Conservation (phyloP, 352 stramenopile genomes). For the Phytophthora multivora region DNA sequence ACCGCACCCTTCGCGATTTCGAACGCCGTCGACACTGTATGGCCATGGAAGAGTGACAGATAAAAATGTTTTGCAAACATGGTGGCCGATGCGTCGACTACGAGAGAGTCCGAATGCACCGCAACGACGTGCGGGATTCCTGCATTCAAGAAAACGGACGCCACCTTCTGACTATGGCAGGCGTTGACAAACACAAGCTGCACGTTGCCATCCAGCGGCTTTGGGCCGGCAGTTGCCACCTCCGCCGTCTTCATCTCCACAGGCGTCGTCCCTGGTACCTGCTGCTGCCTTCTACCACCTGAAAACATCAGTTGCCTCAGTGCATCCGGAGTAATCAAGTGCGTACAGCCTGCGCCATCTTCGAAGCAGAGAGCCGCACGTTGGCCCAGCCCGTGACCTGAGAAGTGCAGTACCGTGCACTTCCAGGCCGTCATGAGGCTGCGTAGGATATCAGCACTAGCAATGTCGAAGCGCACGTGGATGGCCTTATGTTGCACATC, state of each 20-base stretch:
- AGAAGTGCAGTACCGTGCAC: conserved; percentile 82
- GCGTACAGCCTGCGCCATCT: conserved; percentile 71
- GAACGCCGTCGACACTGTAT: conserved; percentile 74
- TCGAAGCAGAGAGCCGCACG: conserved; percentile 80
- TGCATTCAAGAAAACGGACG: conserved; percentile 87
- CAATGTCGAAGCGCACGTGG: conserved; percentile 79
- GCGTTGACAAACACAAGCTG: conserved; percentile 87
- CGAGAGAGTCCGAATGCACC: conserved; percentile 77
- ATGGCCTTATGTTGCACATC: conserved; percentile 79
- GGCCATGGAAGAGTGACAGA: conserved; percentile 72
- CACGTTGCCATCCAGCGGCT: conserved; percentile 37
- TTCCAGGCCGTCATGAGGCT: conserved; percentile 80
- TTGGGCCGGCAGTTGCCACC: conserved; percentile 3
- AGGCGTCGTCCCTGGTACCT: conserved; percentile 21
- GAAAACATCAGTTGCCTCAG: conserved; percentile 76
- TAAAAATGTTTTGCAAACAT: conserved; percentile 91
- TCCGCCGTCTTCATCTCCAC: conserved; percentile 18
- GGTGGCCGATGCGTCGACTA: conserved; percentile 73
- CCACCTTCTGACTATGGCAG: conserved; percentile 87
- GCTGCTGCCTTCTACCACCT: conserved; percentile 30
- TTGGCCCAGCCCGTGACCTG: conserved; percentile 71
- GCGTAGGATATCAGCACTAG: conserved; percentile 73
- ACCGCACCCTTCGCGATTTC: conserved; percentile 79
- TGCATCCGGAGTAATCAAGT: conserved; percentile 72
- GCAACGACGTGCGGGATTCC: conserved; percentile 92